These are phyloP conservation scores for Ogataea degrootiae DNA, from an alignment of 805 yeast species.

Conservation along the genomic window DNA sequence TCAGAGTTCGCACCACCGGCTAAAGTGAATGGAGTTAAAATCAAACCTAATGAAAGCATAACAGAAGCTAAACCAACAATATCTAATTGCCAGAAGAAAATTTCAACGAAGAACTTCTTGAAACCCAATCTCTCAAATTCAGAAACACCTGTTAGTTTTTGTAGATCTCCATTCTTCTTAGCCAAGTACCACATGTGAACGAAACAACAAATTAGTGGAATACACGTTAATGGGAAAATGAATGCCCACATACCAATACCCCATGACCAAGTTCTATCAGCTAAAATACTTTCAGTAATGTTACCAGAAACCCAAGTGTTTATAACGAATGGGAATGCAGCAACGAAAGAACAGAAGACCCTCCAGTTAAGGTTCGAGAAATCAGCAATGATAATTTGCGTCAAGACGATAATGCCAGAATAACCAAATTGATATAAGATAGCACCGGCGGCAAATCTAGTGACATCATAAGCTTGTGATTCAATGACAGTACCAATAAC, in stretches of 20 bases:
- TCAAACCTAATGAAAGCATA: constrained; percentile 53
- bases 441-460: constrained; percentile 61
- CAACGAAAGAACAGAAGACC: constrained; percentile 56
- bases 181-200: constrained; percentile 55
- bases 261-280: constrained; percentile 56
- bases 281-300: constrained; percentile 36
- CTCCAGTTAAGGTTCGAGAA: constrained; percentile 69
- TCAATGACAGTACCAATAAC: constrained; percentile 60
- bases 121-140: constrained; percentile 30
- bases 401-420: constrained; percentile 55
- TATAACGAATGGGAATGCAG: constrained; percentile 68
- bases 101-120: constrained; percentile 28
- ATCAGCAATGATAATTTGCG: constrained; percentile 60
- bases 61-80: constrained; percentile 55
- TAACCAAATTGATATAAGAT: constrained; percentile 53
- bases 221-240: constrained; percentile 58
- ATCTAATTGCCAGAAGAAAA: constrained; percentile 61
- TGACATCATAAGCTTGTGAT: constrained; percentile 54
- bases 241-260: constrained; percentile 79
- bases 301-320: constrained; percentile 76
- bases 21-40: constrained; percentile 68
- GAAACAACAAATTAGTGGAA: constrained; percentile 55
- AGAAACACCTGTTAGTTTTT: constrained; percentile 28
- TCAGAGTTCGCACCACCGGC: constrained; percentile 57
- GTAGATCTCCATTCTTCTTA: constrained; percentile 47